Evolutionary conservation across 2,329 filamentous ascomycete species (phyloP).

Genomic region (Colletotrichum sp.): DNA sequence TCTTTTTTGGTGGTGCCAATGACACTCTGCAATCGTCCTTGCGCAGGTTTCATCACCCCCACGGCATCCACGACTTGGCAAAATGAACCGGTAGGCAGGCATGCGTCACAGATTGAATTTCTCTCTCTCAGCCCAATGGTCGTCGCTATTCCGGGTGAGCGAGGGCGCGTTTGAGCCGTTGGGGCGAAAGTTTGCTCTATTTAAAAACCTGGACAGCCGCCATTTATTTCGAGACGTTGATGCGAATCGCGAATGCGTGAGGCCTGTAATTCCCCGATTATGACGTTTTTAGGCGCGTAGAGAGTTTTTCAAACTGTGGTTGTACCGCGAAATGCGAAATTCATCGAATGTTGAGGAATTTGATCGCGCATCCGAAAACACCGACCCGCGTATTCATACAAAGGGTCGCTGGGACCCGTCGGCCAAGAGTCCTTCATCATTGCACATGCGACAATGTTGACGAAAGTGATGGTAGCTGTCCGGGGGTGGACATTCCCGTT

Average conservation of each 20-base stretch:
- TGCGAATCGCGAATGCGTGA: background rate
- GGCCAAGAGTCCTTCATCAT: background rate
- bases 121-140: background rate
- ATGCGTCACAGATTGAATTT: background rate
- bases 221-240: background rate
- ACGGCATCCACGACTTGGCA: background rate
- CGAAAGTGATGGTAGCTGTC: background rate
- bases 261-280: background rate
- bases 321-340: background rate
- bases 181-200: background rate
- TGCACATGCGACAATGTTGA: background rate
- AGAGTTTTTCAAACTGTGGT: background rate
- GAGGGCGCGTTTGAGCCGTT: background rate
- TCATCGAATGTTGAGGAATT: background rate
- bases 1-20: background rate
- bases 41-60: background rate
- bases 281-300: background rate
- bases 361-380: background rate
- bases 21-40: background rate
- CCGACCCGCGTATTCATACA: background rate
- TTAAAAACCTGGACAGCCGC: background rate
- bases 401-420: background rate
- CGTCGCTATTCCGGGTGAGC: background rate
- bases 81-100: background rate
- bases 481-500: background rate